Percentiles rank a stretch among this genome's conserved stretches.
These are phyloP conservation scores for Jacaranda mimosifolia DNA, from an alignment of 257 asterid species.

Conservation along the genomic window DNA sequence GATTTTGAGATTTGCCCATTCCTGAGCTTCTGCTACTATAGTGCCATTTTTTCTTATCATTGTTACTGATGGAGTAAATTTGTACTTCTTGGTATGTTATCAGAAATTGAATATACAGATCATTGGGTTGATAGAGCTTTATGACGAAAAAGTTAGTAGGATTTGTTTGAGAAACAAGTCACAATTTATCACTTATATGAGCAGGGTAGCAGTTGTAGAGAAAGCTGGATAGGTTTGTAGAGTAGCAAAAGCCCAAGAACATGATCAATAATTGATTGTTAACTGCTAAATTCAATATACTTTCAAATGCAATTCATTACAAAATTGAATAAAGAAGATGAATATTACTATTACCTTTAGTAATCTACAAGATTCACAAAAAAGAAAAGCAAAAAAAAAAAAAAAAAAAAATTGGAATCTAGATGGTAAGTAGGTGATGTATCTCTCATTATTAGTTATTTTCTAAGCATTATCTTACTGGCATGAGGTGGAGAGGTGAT, in stretches of 20 bases:
- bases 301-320: conserved; percentile 17
- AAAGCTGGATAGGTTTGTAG: too few relatives aligned
- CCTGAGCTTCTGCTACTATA: too few relatives aligned
- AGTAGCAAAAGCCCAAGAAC: too few relatives aligned
- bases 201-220: too few relatives aligned
- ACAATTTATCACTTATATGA: too few relatives aligned
- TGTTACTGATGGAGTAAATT: neutral
- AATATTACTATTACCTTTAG: neutral
- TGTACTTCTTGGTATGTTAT: neutral
- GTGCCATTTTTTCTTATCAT: neutral
- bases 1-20: too few relatives aligned
- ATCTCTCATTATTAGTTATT: conserved; percentile 15
- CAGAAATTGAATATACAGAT: neutral
- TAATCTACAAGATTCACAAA: conserved; percentile 21
- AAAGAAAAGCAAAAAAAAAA: conserved; percentile 1
- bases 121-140: too few relatives aligned
- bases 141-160: neutral
- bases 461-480: conserved; percentile 3
- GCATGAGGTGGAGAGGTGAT: neutral
- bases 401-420: conserved; percentile 31
- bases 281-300: neutral
- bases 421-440: neutral
- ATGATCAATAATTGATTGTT: neutral
- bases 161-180: too few relatives aligned
- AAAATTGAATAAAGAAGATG: conserved; percentile 11